phyloP scores from a whole-genome alignment of 2,329 filamentous ascomycete genomes.

The Fusarium sp. region DNA sequence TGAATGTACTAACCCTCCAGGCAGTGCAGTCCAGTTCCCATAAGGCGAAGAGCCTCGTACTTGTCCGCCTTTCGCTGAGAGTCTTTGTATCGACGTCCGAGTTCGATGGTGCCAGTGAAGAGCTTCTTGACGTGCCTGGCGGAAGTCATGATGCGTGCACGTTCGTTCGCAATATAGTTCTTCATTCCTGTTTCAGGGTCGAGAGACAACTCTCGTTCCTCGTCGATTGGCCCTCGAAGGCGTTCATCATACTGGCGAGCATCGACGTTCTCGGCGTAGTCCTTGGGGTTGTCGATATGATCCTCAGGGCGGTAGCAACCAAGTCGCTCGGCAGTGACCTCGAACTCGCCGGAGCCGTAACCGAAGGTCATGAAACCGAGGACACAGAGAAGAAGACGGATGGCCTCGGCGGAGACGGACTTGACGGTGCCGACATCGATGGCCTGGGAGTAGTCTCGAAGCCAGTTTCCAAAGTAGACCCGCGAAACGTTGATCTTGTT shows the following conservation, averaged over 20 bases:
- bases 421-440: slow-evolving; percentile 95
- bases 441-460: slow-evolving; percentile 92
- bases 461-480: slow-evolving; percentile 97
- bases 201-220: slow-evolving; percentile 81
- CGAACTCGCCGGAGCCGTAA: slow-evolving; percentile 86
- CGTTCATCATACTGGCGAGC: slow-evolving; percentile 84
- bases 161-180: slow-evolving; percentile 94
- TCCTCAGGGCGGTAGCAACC: slow-evolving; percentile 85
- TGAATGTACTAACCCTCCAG: slow-evolving; percentile 71
- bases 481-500: slow-evolving; percentile 88
- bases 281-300: slow-evolving; percentile 82
- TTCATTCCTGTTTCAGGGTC: slow-evolving; percentile 85
- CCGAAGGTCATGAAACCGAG: slow-evolving; percentile 91
- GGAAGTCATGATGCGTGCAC: slow-evolving; percentile 82
- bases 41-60: slow-evolving; percentile 85
- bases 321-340: slow-evolving; percentile 85
- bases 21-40: slow-evolving; percentile 91
- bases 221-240: slow-evolving; percentile 85
- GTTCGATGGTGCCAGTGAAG: slow-evolving; percentile 79
- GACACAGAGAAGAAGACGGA: slow-evolving; percentile 88
- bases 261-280: slow-evolving; percentile 91
- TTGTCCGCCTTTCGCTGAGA: slow-evolving; percentile 76
- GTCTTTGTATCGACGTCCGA: slow-evolving; percentile 78
- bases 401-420: slow-evolving; percentile 89
- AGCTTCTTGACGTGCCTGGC: slow-evolving; percentile 81